Evolutionary conservation across 352 stramenopile species (phyloP).

Genomic region (Phytophthora cactorum): DNA sequence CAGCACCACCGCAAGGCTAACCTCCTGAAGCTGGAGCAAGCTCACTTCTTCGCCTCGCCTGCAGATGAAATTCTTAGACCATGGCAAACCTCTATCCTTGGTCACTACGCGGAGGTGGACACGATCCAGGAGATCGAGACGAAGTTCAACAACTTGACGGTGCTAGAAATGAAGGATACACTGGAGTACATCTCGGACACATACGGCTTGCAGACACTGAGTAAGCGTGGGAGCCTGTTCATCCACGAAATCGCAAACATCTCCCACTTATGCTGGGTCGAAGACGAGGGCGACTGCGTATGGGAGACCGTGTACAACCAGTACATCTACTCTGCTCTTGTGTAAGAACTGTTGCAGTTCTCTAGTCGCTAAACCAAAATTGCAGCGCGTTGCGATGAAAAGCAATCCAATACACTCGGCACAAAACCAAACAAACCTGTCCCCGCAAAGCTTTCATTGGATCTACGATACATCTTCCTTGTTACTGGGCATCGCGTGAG

Average conservation of each 20-base stretch:
- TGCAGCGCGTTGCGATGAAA: neutral
- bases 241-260: slow-evolving; percentile 32
- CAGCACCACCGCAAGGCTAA: slow-evolving; percentile 44
- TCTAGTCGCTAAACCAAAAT: slow-evolving; percentile 3
- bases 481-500: slow-evolving; percentile 35
- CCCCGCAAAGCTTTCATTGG: neutral
- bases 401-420: slow-evolving; percentile 11
- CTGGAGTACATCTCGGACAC: slow-evolving; percentile 43
- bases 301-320: slow-evolving; percentile 41
- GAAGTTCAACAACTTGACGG: slow-evolving; percentile 34
- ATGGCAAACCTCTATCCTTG: slow-evolving; percentile 49
- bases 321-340: slow-evolving; percentile 10
- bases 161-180: slow-evolving; percentile 43
- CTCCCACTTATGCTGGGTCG: slow-evolving; percentile 39
- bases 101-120: slow-evolving; percentile 32
- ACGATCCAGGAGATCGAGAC: slow-evolving; percentile 33
- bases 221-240: slow-evolving; percentile 35
- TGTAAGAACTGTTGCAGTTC: neutral
- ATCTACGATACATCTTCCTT: neutral
- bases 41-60: slow-evolving; percentile 47
- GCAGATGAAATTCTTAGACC: slow-evolving; percentile 40
- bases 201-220: slow-evolving; percentile 41
- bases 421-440: neutral
- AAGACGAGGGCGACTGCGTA: slow-evolving; percentile 30
- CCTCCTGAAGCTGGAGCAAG: slow-evolving; percentile 40